Conservation (phyloP, 2,329 filamentous ascomycete genomes). For the Dactylellina leptospora region DNA sequence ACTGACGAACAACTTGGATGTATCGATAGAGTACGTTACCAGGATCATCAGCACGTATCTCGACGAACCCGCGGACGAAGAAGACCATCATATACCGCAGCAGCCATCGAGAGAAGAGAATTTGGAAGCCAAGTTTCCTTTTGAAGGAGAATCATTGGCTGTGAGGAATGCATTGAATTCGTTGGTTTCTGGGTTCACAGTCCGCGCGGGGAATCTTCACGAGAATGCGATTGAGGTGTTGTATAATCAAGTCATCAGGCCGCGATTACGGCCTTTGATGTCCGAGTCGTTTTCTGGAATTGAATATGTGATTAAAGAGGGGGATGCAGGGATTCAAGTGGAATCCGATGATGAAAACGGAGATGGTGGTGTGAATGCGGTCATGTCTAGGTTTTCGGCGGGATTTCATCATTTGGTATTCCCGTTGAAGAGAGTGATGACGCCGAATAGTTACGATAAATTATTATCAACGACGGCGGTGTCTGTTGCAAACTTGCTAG, state of each 20-base stretch:
- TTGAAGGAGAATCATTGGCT: constrained; percentile 75
- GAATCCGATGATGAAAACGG: constrained; percentile 61
- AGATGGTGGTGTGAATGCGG: constrained; percentile 70
- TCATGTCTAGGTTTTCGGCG: constrained; percentile 80
- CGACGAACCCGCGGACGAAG: constrained; percentile 17
- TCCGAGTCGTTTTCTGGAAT: constrained; percentile 89
- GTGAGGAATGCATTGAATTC: constrained; percentile 74
- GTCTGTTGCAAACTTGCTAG: constrained; percentile 79
- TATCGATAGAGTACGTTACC: constrained; percentile 87
- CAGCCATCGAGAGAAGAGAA: constrained; percentile 49
- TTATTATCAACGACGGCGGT: constrained; percentile 77
- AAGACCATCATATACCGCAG: background rate
- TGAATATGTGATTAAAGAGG: constrained; percentile 78
- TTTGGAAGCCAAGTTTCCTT: constrained; percentile 77
- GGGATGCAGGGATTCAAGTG: constrained; percentile 60
- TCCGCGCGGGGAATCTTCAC: constrained; percentile 82
- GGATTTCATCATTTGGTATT: constrained; percentile 87
- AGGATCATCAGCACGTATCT: constrained; percentile 75
- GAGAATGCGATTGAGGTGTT: constrained; percentile 84
- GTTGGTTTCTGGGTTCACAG: constrained; percentile 75
- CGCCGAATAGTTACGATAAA: constrained; percentile 76
- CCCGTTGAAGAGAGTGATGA: constrained; percentile 85
- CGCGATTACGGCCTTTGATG: constrained; percentile 82
- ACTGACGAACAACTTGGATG: constrained; percentile 93
- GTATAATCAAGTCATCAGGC: constrained; percentile 86